These are phyloP conservation scores for Gremmenia infestans DNA, from an alignment of 2,329 filamentous ascomycete species.

Conservation along the genomic window DNA sequence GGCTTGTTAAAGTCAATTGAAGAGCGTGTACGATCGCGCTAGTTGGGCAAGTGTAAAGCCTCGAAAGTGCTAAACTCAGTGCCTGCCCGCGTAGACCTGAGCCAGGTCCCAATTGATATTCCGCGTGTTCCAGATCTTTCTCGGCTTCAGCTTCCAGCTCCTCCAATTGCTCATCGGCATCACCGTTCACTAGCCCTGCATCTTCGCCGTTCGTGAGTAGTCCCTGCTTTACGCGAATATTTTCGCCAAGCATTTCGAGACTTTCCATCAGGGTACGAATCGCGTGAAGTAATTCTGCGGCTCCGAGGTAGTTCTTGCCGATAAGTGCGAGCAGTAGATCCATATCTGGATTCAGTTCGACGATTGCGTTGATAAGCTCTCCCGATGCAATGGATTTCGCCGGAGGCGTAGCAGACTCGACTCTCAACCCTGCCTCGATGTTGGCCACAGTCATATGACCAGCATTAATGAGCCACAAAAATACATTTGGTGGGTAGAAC, in stretches of 20 bases:
- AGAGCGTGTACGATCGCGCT: slow-evolving; percentile 57
- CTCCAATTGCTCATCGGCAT: slow-evolving; percentile 36
- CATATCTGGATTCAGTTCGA: slow-evolving; percentile 63
- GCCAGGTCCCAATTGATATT: slow-evolving; percentile 62
- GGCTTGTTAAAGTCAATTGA: slow-evolving; percentile 56
- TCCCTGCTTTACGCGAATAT: slow-evolving; percentile 17
- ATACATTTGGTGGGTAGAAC: slow-evolving; percentile 45
- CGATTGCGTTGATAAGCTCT: slow-evolving; percentile 57
- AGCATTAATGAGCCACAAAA: slow-evolving; percentile 55
- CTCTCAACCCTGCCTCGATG: slow-evolving; percentile 51
- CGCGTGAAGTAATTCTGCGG: slow-evolving; percentile 61
- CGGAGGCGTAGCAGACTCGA: slow-evolving; percentile 36
- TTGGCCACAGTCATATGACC: slow-evolving; percentile 58
- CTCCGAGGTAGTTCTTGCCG: slow-evolving; percentile 58
- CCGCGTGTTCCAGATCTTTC: slow-evolving; percentile 61
- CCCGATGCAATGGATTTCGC: slow-evolving; percentile 45
- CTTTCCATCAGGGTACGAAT: slow-evolving; percentile 65
- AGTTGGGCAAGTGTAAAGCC: slow-evolving; percentile 62
- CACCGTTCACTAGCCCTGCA: background rate
- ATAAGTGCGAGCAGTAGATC: slow-evolving; percentile 62
- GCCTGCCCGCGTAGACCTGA: slow-evolving; percentile 57
- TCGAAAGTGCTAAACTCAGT: slow-evolving; percentile 63
- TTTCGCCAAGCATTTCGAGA: slow-evolving; percentile 48
- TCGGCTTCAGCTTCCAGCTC: slow-evolving; percentile 56
- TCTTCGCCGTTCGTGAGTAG: slow-evolving; percentile 23